These are phyloP conservation scores for Tulasnella sp. DNA, from an alignment of 768 basidiomycete genomes.

Conservation along the genomic window DNA sequence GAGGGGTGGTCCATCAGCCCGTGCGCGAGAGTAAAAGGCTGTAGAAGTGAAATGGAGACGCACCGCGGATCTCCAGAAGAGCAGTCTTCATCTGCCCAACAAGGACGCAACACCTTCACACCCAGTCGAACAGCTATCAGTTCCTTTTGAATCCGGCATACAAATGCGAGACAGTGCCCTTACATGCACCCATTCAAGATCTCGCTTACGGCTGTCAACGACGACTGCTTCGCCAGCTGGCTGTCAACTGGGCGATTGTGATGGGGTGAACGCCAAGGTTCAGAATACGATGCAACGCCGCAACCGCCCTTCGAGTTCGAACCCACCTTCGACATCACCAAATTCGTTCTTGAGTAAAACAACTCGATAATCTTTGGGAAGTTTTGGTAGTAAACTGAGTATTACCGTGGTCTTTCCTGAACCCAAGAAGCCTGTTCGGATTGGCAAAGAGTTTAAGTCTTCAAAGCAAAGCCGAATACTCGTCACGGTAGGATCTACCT, in stretches of 20 bases:
- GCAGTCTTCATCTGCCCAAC: conserved; percentile 94
- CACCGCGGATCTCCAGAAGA: conserved; percentile 77
- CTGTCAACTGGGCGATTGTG: conserved; percentile 67
- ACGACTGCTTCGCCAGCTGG: conserved; percentile 77
- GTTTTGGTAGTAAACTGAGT: conserved; percentile 68
- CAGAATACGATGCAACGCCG: neutral
- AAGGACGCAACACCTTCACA: conserved; percentile 75
- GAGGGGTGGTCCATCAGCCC: neutral
- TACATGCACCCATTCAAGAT: conserved; percentile 96
- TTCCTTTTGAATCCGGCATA: neutral
- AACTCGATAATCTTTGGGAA: conserved; percentile 80
- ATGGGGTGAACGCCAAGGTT: neutral
- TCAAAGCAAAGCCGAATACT: neutral
- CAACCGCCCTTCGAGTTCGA: neutral
- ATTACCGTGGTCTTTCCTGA: conserved; percentile 44
- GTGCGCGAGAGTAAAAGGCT: neutral
- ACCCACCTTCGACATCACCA: conserved; percentile 79
- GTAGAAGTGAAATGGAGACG: conserved; percentile 10
- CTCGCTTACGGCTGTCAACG: conserved; percentile 79
- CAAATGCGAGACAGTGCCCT: conserved; percentile 27
- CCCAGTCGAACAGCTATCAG: neutral
- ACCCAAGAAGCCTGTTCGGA: conserved; percentile 23
- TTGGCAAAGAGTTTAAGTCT: neutral
- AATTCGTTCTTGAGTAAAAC: conserved; percentile 95
- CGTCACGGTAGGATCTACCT: conserved; percentile 35